A percentile compares a stretch with the other conserved stretches of the same genome.
phyloP scores from a whole-genome alignment of 2,329 filamentous ascomycete species.

The Cryphonectria parasitica region DNA sequence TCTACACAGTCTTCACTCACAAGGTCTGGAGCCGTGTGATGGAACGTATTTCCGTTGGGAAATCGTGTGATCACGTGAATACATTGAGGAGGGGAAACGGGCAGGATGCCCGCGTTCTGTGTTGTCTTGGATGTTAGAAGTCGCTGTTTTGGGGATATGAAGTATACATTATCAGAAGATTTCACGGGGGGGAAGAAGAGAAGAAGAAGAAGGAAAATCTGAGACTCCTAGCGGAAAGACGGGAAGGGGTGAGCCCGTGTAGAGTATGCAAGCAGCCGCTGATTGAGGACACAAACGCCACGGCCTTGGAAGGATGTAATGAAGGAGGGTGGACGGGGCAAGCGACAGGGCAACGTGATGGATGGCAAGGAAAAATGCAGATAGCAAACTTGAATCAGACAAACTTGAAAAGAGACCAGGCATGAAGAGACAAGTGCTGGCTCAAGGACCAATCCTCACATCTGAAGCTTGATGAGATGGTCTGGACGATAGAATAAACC shows the following conservation, averaged over 20 bases:
- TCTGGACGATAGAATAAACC: background rate
- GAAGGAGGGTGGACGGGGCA: too few relatives aligned
- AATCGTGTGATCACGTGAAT: background rate
- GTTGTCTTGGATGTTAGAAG: constrained; percentile 15
- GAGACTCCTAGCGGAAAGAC: background rate
- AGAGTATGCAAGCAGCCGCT: constrained; percentile 7
- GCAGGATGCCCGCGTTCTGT: constrained; percentile 2
- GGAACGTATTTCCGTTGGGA: background rate
- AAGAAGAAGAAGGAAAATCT: background rate
- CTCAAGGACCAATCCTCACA: background rate
- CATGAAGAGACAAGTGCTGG: background rate
- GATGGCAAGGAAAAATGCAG: constrained; percentile 9
- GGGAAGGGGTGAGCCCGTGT: background rate
- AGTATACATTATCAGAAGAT: constrained; percentile 8
- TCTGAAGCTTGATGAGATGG: background rate
- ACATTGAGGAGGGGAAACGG: background rate
- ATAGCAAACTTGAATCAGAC: constrained; percentile 25
- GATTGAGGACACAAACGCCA: background rate
- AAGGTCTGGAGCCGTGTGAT: constrained; percentile 5
- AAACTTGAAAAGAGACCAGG: constrained; percentile 5
- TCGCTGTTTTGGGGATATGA: background rate
- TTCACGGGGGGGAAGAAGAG: background rate
- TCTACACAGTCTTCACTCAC: constrained; percentile 1
- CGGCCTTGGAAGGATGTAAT: background rate
- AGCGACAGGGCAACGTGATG: background rate